Conservation (phyloP, 768 basidiomycete species). For the Collybia nuda region DNA sequence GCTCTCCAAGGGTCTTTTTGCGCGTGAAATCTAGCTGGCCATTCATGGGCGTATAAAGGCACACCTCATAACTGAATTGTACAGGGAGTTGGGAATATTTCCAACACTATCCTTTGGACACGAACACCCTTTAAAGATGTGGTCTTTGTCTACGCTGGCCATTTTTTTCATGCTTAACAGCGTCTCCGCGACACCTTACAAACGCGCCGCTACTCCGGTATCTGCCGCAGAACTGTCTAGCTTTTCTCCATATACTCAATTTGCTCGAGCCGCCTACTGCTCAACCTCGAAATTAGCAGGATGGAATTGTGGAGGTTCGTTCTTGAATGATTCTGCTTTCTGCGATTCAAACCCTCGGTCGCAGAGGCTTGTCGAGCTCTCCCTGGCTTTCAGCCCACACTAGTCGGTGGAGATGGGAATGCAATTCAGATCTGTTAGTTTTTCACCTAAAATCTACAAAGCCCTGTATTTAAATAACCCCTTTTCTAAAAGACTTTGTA, state of each 20-base stretch:
- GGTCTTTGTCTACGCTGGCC: slow-evolving; percentile 4
- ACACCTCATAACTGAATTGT: no score
- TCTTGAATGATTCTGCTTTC: slow-evolving; percentile 1
- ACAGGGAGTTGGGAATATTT: no score
- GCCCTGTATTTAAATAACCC: neutral
- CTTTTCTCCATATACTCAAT: slow-evolving; percentile 48
- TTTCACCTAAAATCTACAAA: neutral
- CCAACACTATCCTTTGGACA: no score
- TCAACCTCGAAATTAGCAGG: slow-evolving; percentile 28
- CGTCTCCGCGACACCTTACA: slow-evolving; percentile 6
- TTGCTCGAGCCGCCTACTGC: slow-evolving; percentile 60
- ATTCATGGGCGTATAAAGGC: no score
- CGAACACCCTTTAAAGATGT: slow-evolving; percentile 1
- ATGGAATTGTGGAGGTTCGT: slow-evolving; percentile 47
- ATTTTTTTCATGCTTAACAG: slow-evolving; percentile 3
- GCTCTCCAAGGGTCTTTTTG: no score
- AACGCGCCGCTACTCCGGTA: slow-evolving; percentile 20
- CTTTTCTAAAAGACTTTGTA: slow-evolving; percentile 42
- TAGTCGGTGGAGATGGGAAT: slow-evolving; percentile 52
- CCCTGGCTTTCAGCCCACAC: slow-evolving; percentile 36
- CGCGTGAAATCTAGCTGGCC: no score
- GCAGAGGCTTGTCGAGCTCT: slow-evolving; percentile 40
- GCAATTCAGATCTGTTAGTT: slow-evolving; percentile 45
- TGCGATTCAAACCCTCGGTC: neutral
- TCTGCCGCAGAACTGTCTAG: slow-evolving; percentile 30